Percentiles rank a stretch among this genome's conserved stretches.
These are phyloP conservation scores for Vinca major DNA, from an alignment of 305 asterid genomes.

Conservation along the genomic window DNA sequence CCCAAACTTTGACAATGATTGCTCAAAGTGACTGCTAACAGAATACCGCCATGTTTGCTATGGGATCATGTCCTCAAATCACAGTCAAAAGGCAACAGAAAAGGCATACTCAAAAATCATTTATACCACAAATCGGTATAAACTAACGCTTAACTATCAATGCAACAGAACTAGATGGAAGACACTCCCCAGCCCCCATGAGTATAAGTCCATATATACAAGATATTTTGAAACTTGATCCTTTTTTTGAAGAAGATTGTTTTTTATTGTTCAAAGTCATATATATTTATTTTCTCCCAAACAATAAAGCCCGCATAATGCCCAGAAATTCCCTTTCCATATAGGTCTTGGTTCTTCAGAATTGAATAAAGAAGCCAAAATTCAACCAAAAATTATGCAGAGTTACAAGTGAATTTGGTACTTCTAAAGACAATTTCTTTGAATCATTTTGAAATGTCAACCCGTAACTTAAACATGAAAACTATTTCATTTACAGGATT, in stretches of 20 bases:
- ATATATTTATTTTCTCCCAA: neutral
- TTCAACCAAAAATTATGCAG: neutral
- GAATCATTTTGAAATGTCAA: neutral
- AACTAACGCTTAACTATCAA: neutral
- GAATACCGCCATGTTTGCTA: no score
- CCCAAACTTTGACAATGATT: no score
- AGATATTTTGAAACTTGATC: neutral
- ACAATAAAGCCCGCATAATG: neutral
- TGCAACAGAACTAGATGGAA: neutral
- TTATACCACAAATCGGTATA: neutral
- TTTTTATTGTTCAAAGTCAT: neutral
- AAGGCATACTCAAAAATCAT: no score
- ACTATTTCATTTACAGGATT: neutral
- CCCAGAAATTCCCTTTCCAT: neutral
- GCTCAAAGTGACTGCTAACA: no score
- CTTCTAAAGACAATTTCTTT: neutral
- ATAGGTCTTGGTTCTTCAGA: neutral
- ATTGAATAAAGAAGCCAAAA: neutral
- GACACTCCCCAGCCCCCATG: neutral
- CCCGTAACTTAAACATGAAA: neutral
- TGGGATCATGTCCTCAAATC: no score
- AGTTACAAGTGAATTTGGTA: neutral
- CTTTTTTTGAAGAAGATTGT: neutral
- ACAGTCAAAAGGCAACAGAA: no score
- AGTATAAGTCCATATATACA: neutral